These are phyloP conservation scores for Flaveria linearis DNA, from an alignment of 129 eudicot genomes.

Conservation along the genomic window DNA sequence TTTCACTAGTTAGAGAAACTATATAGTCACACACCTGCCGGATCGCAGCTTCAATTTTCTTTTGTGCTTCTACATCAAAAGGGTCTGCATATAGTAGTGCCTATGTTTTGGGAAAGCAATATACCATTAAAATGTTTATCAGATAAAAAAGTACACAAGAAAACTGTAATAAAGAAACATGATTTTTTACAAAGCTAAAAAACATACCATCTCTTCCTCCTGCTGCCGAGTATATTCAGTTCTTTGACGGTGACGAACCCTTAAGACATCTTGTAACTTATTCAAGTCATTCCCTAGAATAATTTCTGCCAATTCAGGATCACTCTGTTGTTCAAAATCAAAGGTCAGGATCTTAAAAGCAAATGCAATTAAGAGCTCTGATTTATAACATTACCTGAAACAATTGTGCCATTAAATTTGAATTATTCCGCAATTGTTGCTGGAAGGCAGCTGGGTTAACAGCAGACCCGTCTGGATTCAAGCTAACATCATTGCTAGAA, in stretches of 20 bases:
- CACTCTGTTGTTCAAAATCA: constrained; percentile 55
- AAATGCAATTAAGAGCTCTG: neutral
- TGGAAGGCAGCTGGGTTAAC: constrained; percentile 87
- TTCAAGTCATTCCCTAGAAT: constrained; percentile 83
- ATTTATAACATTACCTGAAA: constrained; percentile 62
- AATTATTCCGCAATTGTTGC: constrained; percentile 76
- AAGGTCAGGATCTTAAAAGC: constrained; percentile 26
- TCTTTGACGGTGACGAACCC: constrained; percentile 73
- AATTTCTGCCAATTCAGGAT: constrained; percentile 94
- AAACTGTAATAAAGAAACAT: neutral
- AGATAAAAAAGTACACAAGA: constrained; percentile 14
- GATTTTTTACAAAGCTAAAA: neutral
- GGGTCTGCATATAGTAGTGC: constrained; percentile 94
- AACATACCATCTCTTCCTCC: constrained; percentile 80
- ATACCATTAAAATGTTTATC: constrained; percentile 18
- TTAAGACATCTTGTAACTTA: constrained; percentile 69
- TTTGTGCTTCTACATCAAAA: constrained; percentile 97
- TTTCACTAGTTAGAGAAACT: constrained; percentile 7
- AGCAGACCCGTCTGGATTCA: constrained; percentile 93
- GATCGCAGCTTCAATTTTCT: constrained; percentile 93
- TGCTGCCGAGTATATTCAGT: constrained; percentile 58
- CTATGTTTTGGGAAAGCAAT: constrained; percentile 31
- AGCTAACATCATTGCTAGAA: constrained; percentile 46
- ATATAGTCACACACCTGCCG: constrained; percentile 67
- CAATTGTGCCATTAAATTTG: constrained; percentile 83